phyloP scores from a whole-genome alignment of 2,329 filamentous ascomycete genomes.

The Incumbomyces delicatus region DNA sequence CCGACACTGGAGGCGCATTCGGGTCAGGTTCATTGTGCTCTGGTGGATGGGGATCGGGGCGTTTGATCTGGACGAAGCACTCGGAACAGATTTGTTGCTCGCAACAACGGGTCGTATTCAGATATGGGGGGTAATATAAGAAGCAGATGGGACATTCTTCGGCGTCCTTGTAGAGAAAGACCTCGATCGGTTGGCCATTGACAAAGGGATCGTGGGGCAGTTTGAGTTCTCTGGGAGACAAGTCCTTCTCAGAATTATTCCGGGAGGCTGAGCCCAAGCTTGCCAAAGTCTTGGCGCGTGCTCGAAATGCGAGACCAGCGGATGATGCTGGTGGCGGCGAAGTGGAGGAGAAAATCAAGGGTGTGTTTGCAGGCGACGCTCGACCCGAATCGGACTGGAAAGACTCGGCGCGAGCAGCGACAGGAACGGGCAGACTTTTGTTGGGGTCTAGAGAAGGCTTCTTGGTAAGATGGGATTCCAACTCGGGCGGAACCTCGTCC shows the following conservation, averaged over 20 bases:
- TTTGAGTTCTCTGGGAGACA: slow-evolving; percentile 66
- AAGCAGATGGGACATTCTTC: slow-evolving; percentile 94
- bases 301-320: slow-evolving; percentile 51
- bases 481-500: slow-evolving; percentile 69
- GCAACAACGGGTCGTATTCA: slow-evolving; percentile 91
- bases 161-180: slow-evolving; percentile 85
- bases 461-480: slow-evolving; percentile 43
- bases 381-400: slow-evolving; percentile 63
- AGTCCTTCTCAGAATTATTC: slow-evolving; percentile 61
- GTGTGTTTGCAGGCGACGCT: slow-evolving; percentile 51
- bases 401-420: slow-evolving; percentile 66
- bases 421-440: slow-evolving; percentile 66
- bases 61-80: slow-evolving; percentile 97
- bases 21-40: slow-evolving; percentile 54
- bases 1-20: slow-evolving; percentile 26
- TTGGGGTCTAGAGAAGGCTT: slow-evolving; percentile 35
- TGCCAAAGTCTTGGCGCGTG: slow-evolving; percentile 79
- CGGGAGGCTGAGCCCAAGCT: slow-evolving; percentile 68
- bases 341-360: slow-evolving; percentile 50
- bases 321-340: slow-evolving; percentile 44
- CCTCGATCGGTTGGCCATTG: slow-evolving; percentile 89
- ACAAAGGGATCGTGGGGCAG: slow-evolving; percentile 76
- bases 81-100: slow-evolving; percentile 96
- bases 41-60: slow-evolving; percentile 79
- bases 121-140: slow-evolving; percentile 83